phyloP scores from a whole-genome alignment of 129 eudicot genomes.

The Pittosporum tobira region DNA sequence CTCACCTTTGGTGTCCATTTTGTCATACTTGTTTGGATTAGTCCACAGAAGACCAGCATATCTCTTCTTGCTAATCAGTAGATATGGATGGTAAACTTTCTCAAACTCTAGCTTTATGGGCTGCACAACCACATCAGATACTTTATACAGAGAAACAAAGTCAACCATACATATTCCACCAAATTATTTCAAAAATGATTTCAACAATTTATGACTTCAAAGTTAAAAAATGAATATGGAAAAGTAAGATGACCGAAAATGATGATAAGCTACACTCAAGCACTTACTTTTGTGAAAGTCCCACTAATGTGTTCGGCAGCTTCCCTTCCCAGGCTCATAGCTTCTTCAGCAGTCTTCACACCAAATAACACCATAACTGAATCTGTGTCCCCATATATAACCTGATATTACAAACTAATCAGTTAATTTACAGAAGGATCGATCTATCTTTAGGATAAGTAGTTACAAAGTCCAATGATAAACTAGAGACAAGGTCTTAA shows the following conservation, averaged over 20 bases:
- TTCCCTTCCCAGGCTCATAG: slow-evolving; percentile 91
- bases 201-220: not conserved
- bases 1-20: slow-evolving; percentile 98
- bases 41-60: slow-evolving; percentile 99
- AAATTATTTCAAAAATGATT: too few relatives aligned
- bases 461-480: not conserved
- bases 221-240: not conserved
- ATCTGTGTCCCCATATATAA: slow-evolving; percentile 98
- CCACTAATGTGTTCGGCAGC: slow-evolving; percentile 94
- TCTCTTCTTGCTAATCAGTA: slow-evolving; percentile 94
- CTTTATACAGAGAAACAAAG: not conserved
- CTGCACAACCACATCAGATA: slow-evolving; percentile 34
- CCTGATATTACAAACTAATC: slow-evolving; percentile 37
- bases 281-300: slow-evolving; percentile 69
- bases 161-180: not conserved
- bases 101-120: slow-evolving; percentile 97
- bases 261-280: not conserved
- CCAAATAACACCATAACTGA: slow-evolving; percentile 99
- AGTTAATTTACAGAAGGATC: slow-evolving; percentile 4
- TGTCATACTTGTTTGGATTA: slow-evolving; percentile 79
- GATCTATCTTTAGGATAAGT: not conserved
- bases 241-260: not conserved
- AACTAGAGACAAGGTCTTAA: too few relatives aligned
- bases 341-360: slow-evolving; percentile 70
- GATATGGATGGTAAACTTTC: slow-evolving; percentile 89